phyloP scores from a whole-genome alignment of 371 early-diverging fungal species.

The Thermomucor indicae-seudaticae region DNA sequence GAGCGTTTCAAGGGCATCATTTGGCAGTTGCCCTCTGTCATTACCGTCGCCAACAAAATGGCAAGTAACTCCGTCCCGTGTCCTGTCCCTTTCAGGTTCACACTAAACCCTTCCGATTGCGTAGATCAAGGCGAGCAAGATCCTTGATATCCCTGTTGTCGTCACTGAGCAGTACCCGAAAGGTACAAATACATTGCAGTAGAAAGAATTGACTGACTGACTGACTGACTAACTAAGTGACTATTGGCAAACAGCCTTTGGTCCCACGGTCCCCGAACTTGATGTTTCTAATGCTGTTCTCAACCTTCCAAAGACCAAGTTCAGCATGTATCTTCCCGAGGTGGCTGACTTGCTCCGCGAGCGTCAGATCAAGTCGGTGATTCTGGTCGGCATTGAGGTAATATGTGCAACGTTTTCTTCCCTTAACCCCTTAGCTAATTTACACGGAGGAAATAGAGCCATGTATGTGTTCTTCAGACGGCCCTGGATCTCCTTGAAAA shows the following conservation, averaged over 20 bases:
- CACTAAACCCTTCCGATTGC: background rate
- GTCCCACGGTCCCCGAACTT: slow-evolving; percentile 77
- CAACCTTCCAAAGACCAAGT: slow-evolving; percentile 73
- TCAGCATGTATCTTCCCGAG: slow-evolving; percentile 84
- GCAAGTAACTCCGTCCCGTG: slow-evolving; percentile 23
- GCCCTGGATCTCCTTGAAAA: slow-evolving; percentile 81
- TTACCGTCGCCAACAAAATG: slow-evolving; percentile 89
- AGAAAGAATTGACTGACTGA: background rate
- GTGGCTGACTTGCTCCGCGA: slow-evolving; percentile 58
- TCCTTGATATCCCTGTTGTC: slow-evolving; percentile 78
- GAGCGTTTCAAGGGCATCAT: slow-evolving; percentile 81
- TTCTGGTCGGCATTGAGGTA: slow-evolving; percentile 93
- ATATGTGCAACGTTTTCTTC: background rate
- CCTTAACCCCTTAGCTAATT: too few species aligned
- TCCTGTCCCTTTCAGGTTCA: background rate
- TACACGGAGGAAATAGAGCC: slow-evolving; percentile 74
- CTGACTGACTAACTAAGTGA: slow-evolving; percentile 40
- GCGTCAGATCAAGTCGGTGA: slow-evolving; percentile 59
- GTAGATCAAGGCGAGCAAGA: slow-evolving; percentile 60
- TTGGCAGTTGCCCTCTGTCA: slow-evolving; percentile 75
- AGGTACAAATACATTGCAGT: slow-evolving; percentile 21
- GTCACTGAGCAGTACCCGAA: slow-evolving; percentile 90
- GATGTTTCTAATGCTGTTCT: slow-evolving; percentile 61
- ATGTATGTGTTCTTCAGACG: slow-evolving; percentile 93
- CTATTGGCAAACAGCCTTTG: slow-evolving; percentile 64